phyloP scores from a whole-genome alignment of 1,284 basidiomycete species.

The Moesziomyces sp. region DNA sequence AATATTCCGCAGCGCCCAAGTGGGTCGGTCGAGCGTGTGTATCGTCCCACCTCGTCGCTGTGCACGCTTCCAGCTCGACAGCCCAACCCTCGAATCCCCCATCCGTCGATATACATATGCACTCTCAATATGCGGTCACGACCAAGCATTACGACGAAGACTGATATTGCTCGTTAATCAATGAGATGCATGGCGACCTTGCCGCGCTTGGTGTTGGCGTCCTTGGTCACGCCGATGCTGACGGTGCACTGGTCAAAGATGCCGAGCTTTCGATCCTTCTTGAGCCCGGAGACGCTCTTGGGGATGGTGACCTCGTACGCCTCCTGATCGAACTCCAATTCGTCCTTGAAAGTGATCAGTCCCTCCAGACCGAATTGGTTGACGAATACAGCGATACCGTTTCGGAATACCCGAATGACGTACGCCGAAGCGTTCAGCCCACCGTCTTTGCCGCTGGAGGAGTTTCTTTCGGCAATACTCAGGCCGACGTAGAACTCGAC shows the following conservation, averaged over 20 bases:
- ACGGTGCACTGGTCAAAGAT: conserved; percentile 93
- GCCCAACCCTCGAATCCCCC: too few relatives aligned
- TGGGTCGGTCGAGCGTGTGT: too few relatives aligned
- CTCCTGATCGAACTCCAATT: conserved; percentile 88
- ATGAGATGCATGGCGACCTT: conserved; percentile 88
- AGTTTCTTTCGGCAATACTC: conserved; percentile 74
- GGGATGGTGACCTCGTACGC: conserved; percentile 85
- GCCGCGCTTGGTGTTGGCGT: conserved; percentile 91
- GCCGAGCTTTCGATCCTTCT: conserved; percentile 58
- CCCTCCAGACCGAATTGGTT: conserved; percentile 93
- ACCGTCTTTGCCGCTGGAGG: conserved; percentile 56
- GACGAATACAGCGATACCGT: conserved; percentile 95
- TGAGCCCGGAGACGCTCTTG: conserved; percentile 49
- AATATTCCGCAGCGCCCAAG: too few relatives aligned
- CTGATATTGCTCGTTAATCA: conserved; percentile 1
- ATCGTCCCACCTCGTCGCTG: too few relatives aligned
- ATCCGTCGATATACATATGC: too few relatives aligned
- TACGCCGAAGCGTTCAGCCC: conserved; percentile 74
- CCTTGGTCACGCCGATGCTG: conserved; percentile 89
- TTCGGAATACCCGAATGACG: conserved; percentile 92
- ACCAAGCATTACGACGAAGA: too few relatives aligned
- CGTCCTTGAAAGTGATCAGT: conserved; percentile 88
- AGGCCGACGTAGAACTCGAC: conserved; percentile 98
- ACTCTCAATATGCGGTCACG: too few relatives aligned
- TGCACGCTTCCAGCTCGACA: too few relatives aligned